phyloP scores from a whole-genome alignment of 2,329 filamentous ascomycete genomes.

The Phialemonium atrogriseum region DNA sequence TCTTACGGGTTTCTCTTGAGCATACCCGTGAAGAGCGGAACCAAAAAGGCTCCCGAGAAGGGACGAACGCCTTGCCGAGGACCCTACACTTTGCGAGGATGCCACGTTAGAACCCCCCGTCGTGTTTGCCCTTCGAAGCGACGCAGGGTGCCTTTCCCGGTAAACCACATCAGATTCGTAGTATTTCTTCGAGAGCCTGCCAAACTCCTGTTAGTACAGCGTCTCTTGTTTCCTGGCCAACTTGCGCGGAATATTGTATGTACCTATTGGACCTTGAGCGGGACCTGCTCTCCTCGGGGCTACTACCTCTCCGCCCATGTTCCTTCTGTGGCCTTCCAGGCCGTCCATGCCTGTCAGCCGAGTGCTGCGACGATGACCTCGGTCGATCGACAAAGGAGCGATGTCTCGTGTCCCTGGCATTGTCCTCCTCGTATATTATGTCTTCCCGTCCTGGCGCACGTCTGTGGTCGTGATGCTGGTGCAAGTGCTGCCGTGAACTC shows the following conservation, averaged over 20 bases:
- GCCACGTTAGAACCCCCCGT: conserved; percentile 24
- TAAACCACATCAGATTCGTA: conserved; percentile 22
- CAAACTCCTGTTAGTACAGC: conserved; percentile 3
- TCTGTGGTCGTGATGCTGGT: not conserved
- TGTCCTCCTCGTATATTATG: conserved; percentile 13
- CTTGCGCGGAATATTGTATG: not conserved
- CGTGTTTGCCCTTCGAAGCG: conserved; percentile 22
- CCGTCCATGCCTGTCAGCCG: conserved; percentile 9
- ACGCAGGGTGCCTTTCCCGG: conserved; percentile 20
- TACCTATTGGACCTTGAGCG: conserved; percentile 17
- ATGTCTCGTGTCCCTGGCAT: conserved; percentile 12
- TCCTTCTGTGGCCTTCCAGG: conserved; percentile 5
- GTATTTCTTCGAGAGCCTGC: conserved; percentile 16
- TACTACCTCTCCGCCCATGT: conserved; percentile 8
- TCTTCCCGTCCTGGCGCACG: conserved; percentile 12
- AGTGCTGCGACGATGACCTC: conserved; percentile 16
- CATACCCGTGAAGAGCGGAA: conserved; percentile 13
- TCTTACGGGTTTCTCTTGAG: conserved; percentile 14
- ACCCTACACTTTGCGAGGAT: conserved; percentile 26
- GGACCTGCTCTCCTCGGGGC: conserved; percentile 11
- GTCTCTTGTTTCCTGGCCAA: no score
- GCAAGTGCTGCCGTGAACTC: no score
- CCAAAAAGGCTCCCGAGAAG: conserved; percentile 24
- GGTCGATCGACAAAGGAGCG: conserved; percentile 9
- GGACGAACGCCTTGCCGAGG: conserved; percentile 26